Percentiles rank a stretch among this genome's conserved stretches.
Conservation (phyloP, 306 rosid species). For the Ochetophila trinervis region DNA sequence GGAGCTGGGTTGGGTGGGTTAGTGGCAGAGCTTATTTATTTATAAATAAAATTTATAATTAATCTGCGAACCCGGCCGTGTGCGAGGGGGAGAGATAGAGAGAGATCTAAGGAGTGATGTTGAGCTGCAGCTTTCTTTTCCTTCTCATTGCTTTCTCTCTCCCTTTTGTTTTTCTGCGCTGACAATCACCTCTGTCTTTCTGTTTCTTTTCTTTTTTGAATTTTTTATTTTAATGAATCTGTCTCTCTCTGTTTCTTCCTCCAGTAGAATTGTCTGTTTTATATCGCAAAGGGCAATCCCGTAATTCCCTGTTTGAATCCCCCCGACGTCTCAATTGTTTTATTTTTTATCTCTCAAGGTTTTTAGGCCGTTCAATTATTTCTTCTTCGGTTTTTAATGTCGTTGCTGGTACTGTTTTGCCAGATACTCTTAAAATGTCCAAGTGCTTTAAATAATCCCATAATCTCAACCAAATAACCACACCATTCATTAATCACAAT, state of each 20-base stretch:
- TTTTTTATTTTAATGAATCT: too few relatives aligned
- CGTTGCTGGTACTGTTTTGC: too few relatives aligned
- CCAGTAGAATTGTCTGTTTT: constrained; percentile 38
- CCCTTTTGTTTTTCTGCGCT: constrained; percentile 21
- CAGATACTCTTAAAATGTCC: neutral
- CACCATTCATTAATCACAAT: too few relatives aligned
- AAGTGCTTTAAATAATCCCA: too few relatives aligned
- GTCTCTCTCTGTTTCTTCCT: constrained; percentile 24
- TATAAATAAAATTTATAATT: neutral
- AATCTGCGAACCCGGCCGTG: constrained; percentile 4
- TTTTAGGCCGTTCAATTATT: neutral
- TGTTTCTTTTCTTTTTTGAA: too few relatives aligned
- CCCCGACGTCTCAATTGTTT: constrained; percentile 5
- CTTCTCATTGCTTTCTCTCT: constrained; percentile 26
- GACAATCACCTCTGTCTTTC: constrained; percentile 36
- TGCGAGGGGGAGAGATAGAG: constrained; percentile 9
- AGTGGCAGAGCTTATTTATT: constrained; percentile 7
- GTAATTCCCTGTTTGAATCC: constrained; percentile 8
- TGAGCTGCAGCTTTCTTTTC: constrained; percentile 36
- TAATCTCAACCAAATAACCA: too few relatives aligned
- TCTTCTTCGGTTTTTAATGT: constrained; percentile 1
- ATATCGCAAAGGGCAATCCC: constrained; percentile 16
- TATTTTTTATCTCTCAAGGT: neutral
- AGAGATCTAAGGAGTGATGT: constrained; percentile 20
- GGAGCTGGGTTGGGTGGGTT: neutral